Evolutionary conservation across 164 flowering plant species (phyloP).

Genomic region (Annona squamosa): DNA sequence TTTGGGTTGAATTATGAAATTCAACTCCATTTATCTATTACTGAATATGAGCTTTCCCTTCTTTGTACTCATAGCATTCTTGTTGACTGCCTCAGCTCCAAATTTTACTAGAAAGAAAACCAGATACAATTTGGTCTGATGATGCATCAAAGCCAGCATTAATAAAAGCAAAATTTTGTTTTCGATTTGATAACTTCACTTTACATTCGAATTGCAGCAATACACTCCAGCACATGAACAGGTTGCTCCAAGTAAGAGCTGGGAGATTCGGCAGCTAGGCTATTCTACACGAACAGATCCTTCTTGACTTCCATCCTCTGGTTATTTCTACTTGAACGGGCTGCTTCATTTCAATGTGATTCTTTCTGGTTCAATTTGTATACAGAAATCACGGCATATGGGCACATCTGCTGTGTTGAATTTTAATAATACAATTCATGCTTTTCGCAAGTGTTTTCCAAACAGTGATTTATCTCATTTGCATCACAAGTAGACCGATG

Average conservation of each 20-base stretch:
- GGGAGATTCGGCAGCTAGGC: constrained; percentile 60
- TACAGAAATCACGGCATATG: constrained; percentile 3
- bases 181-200: background rate
- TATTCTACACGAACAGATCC: constrained; percentile 30
- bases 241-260: constrained; percentile 72
- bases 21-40: too few relatives aligned
- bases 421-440: constrained; percentile 1
- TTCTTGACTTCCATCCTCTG: constrained; percentile 15
- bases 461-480: background rate
- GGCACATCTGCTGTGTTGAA: constrained; percentile 5
- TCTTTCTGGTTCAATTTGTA: constrained; percentile 9
- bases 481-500: background rate
- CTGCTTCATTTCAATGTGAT: constrained; percentile 1
- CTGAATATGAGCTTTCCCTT: too few relatives aligned
- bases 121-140: background rate
- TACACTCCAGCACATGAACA: constrained; percentile 57
- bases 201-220: constrained; percentile 43
- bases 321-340: background rate
- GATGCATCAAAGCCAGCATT: background rate
- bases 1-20: too few relatives aligned
- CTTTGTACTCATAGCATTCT: background rate
- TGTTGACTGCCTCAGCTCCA: background rate
- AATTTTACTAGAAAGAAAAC: background rate
- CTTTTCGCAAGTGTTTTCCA: background rate
- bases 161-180: background rate